phyloP scores from a whole-genome alignment of 257 asterid species.

The Ballota nigra region DNA sequence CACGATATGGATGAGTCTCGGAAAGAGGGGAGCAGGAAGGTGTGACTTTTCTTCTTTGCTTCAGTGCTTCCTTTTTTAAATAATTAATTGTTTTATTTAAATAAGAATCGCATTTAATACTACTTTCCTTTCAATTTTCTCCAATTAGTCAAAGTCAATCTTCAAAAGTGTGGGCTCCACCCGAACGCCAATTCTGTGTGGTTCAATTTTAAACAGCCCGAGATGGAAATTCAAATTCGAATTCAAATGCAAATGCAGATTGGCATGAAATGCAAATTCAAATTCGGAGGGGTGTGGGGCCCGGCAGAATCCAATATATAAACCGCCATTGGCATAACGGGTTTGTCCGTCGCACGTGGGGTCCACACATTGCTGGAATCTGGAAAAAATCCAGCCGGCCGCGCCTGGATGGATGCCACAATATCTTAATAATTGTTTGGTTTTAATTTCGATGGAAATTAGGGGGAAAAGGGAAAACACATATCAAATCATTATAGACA shows the following conservation, averaged over 20 bases:
- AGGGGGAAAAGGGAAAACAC: no score
- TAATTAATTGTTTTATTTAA: background rate
- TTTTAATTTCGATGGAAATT: no score
- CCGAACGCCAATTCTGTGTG: conserved; percentile 54
- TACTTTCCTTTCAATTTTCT: background rate
- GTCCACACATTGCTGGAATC: conserved; percentile 20
- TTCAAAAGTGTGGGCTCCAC: conserved; percentile 48
- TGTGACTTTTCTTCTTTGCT: conserved; percentile 68
- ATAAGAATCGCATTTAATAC: background rate
- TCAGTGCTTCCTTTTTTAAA: background rate
- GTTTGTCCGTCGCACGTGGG: conserved; percentile 43
- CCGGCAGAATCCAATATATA: conserved; percentile 30
- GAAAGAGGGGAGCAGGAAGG: conserved; percentile 61
- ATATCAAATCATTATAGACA: no score
- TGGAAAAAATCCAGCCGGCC: conserved; percentile 29
- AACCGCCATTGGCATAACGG: conserved; percentile 25
- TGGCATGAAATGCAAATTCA: conserved; percentile 12
- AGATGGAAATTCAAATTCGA: background rate
- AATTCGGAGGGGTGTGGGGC: conserved; percentile 18
- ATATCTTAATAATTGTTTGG: no score
- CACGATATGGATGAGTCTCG: background rate
- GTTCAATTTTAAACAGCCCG: conserved; percentile 25
- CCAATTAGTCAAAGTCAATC: conserved; percentile 59
- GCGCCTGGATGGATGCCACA: background rate
- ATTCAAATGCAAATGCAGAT: conserved; percentile 11